Evolutionary conservation across 2,329 filamentous ascomycete genomes (phyloP).

Genomic region (Cladorrhinum sp.): DNA sequence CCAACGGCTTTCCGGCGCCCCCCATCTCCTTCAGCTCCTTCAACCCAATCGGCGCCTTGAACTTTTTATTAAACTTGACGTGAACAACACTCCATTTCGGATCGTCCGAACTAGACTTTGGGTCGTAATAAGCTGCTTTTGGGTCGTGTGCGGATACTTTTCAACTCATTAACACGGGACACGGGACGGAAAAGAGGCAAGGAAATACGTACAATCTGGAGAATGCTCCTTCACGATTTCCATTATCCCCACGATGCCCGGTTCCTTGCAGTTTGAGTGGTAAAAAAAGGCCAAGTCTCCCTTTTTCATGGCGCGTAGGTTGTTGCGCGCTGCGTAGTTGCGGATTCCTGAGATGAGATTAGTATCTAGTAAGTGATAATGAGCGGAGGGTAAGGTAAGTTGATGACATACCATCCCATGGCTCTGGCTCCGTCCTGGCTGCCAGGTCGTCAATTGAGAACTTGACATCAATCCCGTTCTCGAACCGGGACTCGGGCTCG

Average conservation of each 20-base stretch:
- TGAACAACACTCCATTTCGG: constrained; percentile 88
- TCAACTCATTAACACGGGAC: constrained; percentile 7
- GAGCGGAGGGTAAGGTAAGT: background rate
- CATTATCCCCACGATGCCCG: constrained; percentile 84
- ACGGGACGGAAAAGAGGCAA: constrained; percentile 1
- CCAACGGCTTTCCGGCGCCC: constrained; percentile 52
- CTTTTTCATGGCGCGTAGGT: constrained; percentile 85
- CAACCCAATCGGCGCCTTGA: constrained; percentile 66
- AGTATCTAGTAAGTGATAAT: background rate
- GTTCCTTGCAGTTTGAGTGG: constrained; percentile 87
- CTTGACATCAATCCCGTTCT: constrained; percentile 82
- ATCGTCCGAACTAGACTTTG: constrained; percentile 64
- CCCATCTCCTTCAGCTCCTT: constrained; percentile 67
- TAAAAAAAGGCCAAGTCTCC: constrained; percentile 97
- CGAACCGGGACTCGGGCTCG: constrained; percentile 80
- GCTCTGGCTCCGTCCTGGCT: constrained; percentile 70
- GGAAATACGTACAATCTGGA: constrained; percentile 61
- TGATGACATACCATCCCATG: constrained; percentile 75
- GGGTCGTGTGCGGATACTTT: constrained; percentile 68
- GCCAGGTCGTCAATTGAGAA: constrained; percentile 93
- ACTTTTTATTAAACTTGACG: constrained; percentile 82
- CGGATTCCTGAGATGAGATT: constrained; percentile 40
- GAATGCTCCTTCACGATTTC: constrained; percentile 83
- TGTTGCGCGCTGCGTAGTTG: constrained; percentile 71
- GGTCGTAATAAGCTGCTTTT: constrained; percentile 77